Conservation (phyloP, 176 grass and related monocot genomes). For the Oryza officinalis region DNA sequence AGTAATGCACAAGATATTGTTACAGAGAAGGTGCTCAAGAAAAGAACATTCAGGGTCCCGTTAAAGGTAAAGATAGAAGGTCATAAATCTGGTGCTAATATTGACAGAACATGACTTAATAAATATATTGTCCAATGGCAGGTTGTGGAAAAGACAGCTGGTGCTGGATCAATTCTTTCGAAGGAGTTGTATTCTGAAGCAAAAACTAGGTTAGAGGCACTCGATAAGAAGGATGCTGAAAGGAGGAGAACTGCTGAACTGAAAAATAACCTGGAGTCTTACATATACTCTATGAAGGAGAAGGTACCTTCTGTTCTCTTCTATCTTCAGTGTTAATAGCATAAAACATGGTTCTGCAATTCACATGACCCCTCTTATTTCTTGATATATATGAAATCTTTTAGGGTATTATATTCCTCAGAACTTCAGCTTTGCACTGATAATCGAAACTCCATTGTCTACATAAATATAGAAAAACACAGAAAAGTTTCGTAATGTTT, state of each 20-base stretch:
- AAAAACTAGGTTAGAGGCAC: constrained; percentile 83
- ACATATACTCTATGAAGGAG: constrained; percentile 97
- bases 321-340: constrained; percentile 1
- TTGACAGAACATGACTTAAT: constrained; percentile 6
- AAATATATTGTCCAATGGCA: constrained; percentile 26
- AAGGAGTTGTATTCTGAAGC: constrained; percentile 88
- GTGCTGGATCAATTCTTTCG: constrained; percentile 66
- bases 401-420: not conserved
- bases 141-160: constrained; percentile 68
- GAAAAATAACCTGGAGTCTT: constrained; percentile 92
- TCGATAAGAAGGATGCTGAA: constrained; percentile 91
- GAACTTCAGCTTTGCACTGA: not conserved
- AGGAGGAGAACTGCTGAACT: constrained; percentile 88
- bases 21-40: constrained; percentile 88
- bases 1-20: constrained; percentile 57
- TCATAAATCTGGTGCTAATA: constrained; percentile 23
- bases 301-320: constrained; percentile 56
- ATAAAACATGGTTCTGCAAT: not conserved
- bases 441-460: constrained; percentile 11
- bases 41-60: constrained; percentile 95
- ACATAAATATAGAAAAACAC: constrained; percentile 11
- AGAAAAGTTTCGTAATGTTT: not conserved
- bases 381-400: not conserved
- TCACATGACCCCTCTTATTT: not conserved
- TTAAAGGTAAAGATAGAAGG: constrained; percentile 67